A percentile compares a stretch with the other conserved stretches of the same genome.
Evolutionary conservation across 225 moss, liverwort and hornwort species (phyloP).

Genomic region (Bryoerythrophyllum caledonicum): DNA sequence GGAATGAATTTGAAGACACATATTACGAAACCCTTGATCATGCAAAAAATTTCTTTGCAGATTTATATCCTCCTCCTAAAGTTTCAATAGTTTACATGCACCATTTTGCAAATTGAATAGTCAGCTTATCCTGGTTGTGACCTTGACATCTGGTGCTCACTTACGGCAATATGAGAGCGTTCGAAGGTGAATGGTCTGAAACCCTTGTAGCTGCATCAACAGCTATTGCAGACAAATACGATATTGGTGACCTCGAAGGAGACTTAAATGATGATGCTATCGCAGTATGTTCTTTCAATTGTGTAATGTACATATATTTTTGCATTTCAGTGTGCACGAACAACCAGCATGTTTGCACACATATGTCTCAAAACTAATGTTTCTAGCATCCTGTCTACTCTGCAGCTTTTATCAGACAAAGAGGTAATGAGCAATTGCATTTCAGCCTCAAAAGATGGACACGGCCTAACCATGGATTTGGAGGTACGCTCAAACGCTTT

Average conservation of each 20-base stretch:
- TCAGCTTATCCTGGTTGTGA: constrained; percentile 4
- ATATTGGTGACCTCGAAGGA: constrained; percentile 63
- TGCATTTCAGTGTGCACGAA: neutral
- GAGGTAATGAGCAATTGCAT: constrained; percentile 61
- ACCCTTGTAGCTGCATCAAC: constrained; percentile 45
- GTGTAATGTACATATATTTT: neutral
- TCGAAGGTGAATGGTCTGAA: constrained; percentile 76
- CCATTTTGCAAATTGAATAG: neutral
- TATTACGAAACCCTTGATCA: constrained; percentile 72
- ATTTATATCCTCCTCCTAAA: constrained; percentile 72
- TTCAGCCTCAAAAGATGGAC: constrained; percentile 77
- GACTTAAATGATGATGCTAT: constrained; percentile 67
- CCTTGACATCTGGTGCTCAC: constrained; percentile 56
- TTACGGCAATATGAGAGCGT: constrained; percentile 68
- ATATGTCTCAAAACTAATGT: neutral
- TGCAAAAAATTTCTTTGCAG: constrained; percentile 77
- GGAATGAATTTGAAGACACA: constrained; percentile 76
- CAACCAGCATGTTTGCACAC: neutral
- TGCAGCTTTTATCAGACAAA: constrained; percentile 65
- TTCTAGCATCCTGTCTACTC: neutral
- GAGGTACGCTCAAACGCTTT: constrained; percentile 31
- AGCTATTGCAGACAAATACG: constrained; percentile 59
- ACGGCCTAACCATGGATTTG: constrained; percentile 62
- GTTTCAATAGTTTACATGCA: neutral
- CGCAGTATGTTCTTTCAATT: constrained; percentile 33